Conservation (phyloP, 129 eudicot species). For the Logfia minima region DNA sequence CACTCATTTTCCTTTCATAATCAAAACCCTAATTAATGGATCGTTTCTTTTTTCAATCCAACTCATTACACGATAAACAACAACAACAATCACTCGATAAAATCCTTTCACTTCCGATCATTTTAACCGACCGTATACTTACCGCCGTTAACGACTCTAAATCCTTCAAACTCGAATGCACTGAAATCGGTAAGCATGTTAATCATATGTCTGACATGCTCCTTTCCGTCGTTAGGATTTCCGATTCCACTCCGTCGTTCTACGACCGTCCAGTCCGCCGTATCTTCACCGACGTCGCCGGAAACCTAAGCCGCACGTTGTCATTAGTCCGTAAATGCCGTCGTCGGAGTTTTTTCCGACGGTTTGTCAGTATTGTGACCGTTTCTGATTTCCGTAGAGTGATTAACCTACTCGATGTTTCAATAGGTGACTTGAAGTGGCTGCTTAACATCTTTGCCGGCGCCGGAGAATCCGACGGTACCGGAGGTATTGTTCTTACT, state of each 20-base stretch:
- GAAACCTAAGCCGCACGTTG: conserved; percentile 17
- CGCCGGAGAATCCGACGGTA: not conserved
- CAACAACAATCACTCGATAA: conserved; percentile 35
- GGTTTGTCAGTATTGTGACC: conserved; percentile 21
- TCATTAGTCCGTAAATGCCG: conserved; percentile 33
- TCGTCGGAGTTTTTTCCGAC: conserved; percentile 26
- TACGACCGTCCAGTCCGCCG: conserved; percentile 36
- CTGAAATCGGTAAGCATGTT: conserved; percentile 37
- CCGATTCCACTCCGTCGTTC: conserved; percentile 23
- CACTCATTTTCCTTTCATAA: not conserved
- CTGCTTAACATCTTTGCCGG: conserved; percentile 32
- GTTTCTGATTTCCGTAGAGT: conserved; percentile 29
- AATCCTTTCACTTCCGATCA: conserved; percentile 45
- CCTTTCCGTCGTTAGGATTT: conserved; percentile 24
- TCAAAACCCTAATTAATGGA: conserved; percentile 6
- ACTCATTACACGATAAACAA: not conserved
- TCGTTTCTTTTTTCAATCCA: conserved; percentile 8
- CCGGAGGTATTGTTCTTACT: conserved; percentile 26
- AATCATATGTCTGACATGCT: conserved; percentile 18
- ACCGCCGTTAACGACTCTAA: conserved; percentile 42
- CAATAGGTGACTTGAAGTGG: conserved; percentile 54
- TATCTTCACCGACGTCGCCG: conserved; percentile 20
- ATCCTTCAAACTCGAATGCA: conserved; percentile 52
- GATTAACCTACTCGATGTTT: conserved; percentile 35
- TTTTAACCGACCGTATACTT: conserved; percentile 46